These are phyloP conservation scores for Torrubiellomyces zombiae DNA, from an alignment of 2,329 filamentous ascomycete species.

Conservation along the genomic window DNA sequence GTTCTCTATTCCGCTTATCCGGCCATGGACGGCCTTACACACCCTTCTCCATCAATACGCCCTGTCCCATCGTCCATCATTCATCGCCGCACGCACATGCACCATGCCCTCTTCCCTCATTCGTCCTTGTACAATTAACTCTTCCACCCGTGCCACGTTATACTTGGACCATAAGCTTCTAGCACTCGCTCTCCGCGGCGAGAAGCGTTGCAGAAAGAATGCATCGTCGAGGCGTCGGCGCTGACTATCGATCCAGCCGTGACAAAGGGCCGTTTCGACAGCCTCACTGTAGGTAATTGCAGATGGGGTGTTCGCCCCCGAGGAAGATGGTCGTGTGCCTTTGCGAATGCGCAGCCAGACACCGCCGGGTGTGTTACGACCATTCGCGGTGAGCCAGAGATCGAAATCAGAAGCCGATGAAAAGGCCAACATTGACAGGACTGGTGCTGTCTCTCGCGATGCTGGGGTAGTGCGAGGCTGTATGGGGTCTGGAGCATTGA, in stretches of 20 bases:
- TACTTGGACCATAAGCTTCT: slow-evolving; percentile 42
- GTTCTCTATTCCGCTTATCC: too few relatives aligned
- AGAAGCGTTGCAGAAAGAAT: slow-evolving; percentile 39
- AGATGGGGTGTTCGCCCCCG: slow-evolving; percentile 17
- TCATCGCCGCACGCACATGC: slow-evolving; percentile 36
- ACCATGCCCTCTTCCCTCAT: slow-evolving; percentile 31
- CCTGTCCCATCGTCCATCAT: slow-evolving; percentile 39
- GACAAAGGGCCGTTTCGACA: slow-evolving; percentile 39
- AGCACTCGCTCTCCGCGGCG: slow-evolving; percentile 31
- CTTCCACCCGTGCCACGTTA: slow-evolving; percentile 35
- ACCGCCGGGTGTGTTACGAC: slow-evolving; percentile 16
- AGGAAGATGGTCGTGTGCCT: too few relatives aligned
- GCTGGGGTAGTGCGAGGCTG: too few relatives aligned
- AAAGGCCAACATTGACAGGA: too few relatives aligned
- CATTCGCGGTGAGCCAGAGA: slow-evolving; percentile 20
- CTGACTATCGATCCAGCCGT: slow-evolving; percentile 48
- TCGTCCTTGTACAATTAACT: slow-evolving; percentile 24
- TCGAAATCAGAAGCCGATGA: slow-evolving; percentile 14
- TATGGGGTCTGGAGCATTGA: too few relatives aligned
- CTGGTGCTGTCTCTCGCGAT: too few relatives aligned
- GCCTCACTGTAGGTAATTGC: slow-evolving; percentile 33
- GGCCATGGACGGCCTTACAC: too few relatives aligned
- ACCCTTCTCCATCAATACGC: too few relatives aligned
- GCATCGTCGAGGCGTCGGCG: slow-evolving; percentile 23
- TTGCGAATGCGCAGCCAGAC: slow-evolving; percentile 33